A percentile compares a stretch with the other conserved stretches of the same genome.
These are phyloP conservation scores for Nyctanthes arbortristis DNA, from an alignment of 257 asterid genomes.

Conservation along the genomic window DNA sequence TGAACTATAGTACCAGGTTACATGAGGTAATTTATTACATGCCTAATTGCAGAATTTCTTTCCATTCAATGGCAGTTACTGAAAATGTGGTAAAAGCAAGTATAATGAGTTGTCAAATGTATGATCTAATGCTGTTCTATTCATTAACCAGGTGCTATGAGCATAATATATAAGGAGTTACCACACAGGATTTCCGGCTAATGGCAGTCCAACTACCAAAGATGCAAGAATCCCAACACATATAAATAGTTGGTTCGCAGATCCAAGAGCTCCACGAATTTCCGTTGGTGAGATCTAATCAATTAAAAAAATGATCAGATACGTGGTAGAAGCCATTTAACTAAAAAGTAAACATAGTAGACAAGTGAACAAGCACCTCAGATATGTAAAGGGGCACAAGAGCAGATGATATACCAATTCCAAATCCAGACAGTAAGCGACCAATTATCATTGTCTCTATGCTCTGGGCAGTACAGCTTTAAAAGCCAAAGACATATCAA, in stretches of 20 bases:
- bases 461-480: constrained; percentile 77
- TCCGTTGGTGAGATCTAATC: constrained; percentile 90
- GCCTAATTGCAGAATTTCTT: constrained; percentile 16
- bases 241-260: constrained; percentile 87
- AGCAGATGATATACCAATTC: constrained; percentile 95
- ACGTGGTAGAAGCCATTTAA: constrained; percentile 16
- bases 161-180: constrained; percentile 33
- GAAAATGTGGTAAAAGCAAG: not conserved
- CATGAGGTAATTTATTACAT: not conserved
- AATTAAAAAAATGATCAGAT: constrained; percentile 31
- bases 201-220: constrained; percentile 88
- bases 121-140: not conserved
- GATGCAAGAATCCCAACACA: constrained; percentile 95
- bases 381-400: constrained; percentile 98
- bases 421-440: constrained; percentile 83
- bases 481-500: constrained; percentile 25
- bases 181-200: constrained; percentile 89
- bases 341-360: constrained; percentile 3
- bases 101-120: too few species aligned
- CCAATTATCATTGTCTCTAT: constrained; percentile 86
- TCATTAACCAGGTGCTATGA: not conserved
- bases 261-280: constrained; percentile 92
- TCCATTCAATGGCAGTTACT: not conserved
- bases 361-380: constrained; percentile 54
- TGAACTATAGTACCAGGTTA: too few species aligned